These are phyloP conservation scores for Anisodus acutangulus DNA, from an alignment of 257 asterid genomes.

Conservation along the genomic window DNA sequence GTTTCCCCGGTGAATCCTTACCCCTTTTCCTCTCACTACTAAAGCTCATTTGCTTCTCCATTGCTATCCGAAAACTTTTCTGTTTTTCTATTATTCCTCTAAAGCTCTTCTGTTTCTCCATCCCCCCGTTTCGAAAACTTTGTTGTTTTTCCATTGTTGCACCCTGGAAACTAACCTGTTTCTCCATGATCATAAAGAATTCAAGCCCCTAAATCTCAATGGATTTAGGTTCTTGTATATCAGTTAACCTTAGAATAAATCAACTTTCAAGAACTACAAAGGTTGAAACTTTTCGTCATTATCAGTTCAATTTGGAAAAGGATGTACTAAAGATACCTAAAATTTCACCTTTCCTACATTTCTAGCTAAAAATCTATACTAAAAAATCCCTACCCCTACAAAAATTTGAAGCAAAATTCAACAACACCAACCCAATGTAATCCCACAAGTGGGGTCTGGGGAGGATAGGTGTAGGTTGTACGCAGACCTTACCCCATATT, in stretches of 20 bases:
- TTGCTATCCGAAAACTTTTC: constrained; percentile 84
- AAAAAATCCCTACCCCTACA: neutral
- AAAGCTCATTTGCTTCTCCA: constrained; percentile 91
- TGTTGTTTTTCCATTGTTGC: constrained; percentile 63
- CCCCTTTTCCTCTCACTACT: constrained; percentile 77
- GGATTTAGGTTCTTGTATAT: neutral
- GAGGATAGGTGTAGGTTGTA: too few relatives aligned
- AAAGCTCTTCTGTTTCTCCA: constrained; percentile 92
- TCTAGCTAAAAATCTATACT: neutral
- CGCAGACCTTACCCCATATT: neutral
- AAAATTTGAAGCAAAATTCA: neutral
- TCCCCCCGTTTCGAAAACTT: constrained; percentile 57
- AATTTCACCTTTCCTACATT: neutral
- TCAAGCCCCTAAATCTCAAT: constrained; percentile 8
- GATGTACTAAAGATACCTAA: constrained; percentile 10
- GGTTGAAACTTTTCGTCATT: constrained; percentile 37
- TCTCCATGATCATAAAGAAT: constrained; percentile 52
- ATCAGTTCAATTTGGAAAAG: constrained; percentile 33
- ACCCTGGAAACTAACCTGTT: constrained; percentile 60
- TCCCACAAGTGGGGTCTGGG: too few relatives aligned
- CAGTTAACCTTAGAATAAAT: neutral
- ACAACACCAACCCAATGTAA: neutral
- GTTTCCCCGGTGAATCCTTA: constrained; percentile 93
- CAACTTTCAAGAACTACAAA: constrained; percentile 31
- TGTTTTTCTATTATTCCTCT: constrained; percentile 92